Base-by-base conservation (phyloP, 2,329 filamentous ascomycete species). In the Cordyceps sp. region DNA sequence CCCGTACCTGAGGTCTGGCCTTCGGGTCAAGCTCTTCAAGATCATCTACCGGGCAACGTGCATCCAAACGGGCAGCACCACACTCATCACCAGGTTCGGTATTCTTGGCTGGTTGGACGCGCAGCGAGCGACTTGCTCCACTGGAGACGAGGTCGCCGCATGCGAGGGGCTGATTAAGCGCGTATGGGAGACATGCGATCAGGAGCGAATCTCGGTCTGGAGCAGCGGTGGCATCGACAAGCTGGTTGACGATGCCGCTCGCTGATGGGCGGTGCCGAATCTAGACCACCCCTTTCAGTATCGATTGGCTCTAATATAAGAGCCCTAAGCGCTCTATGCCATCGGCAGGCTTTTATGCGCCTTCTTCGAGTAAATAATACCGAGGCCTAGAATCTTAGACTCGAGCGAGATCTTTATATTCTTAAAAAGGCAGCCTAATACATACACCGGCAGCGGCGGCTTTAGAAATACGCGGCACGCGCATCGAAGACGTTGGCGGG, bases 41-140 rank as follows among this genome's bases (percentile, higher is more conserved):
- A 64, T 90, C 16, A 42, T 92, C 13, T 77, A 76, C 44, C 66
- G 78, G 26, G 73, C 76, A 3, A 74, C 73, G 0, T 66, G 64
- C 29, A 69, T 86, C 21, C 67, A 74, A 20, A 74, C 69, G 2
- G 84, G 81, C 1, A 83, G 79, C 50, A 81, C 76, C 5, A 88
- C 79, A n/a, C 60, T 93, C 29, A 66, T 84, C 24, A 92, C 84
- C 1, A 64, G 85, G 35, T 75, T 78, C 27, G 82, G 80, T 13
- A 59, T 80, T 15, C 50, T 88, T 33, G 76, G 69, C 41, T 93
- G 84, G 85, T 61, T 88, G 8, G 66, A 77, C 36, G 66, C 69
- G 36, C 70, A 73, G 43, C 50, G 67, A 23, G 64, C 62, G 4
- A 52, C 59, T 4, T 61, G 57, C 31, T 50, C 42, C 3, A 38